phyloP scores from a whole-genome alignment of 2,329 filamentous ascomycete genomes.

The Arachnopeziza araneosa region DNA sequence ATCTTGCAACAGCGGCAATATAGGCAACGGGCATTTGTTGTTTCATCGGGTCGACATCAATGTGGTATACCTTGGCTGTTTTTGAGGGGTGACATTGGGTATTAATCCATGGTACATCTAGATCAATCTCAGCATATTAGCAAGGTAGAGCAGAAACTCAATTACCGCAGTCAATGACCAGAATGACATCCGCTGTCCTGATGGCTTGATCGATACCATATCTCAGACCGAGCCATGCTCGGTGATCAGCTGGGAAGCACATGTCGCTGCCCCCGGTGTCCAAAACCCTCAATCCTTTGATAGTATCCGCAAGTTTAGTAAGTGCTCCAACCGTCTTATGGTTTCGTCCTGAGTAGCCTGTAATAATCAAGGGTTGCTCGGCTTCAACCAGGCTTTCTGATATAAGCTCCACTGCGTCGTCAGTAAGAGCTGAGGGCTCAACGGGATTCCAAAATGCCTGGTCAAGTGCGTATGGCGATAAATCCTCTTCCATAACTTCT shows the following conservation, averaged over 20 bases:
- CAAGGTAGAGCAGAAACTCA: not conserved
- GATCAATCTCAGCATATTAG: not conserved
- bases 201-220: constrained; percentile 72
- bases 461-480: constrained; percentile 53
- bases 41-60: constrained; percentile 62
- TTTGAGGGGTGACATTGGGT: constrained; percentile 57
- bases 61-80: constrained; percentile 53
- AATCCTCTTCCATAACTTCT: constrained; percentile 67
- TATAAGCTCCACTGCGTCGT: constrained; percentile 50
- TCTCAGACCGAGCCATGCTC: constrained; percentile 61
- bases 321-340: constrained; percentile 55
- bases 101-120: constrained; percentile 88
- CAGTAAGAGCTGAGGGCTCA: constrained; percentile 50
- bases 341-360: constrained; percentile 67
- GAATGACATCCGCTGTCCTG: constrained; percentile 71
- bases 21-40: constrained; percentile 68
- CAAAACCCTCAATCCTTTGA: constrained; percentile 65
- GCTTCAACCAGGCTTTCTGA: constrained; percentile 55
- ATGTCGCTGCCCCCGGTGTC: constrained; percentile 73
- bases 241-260: constrained; percentile 71
- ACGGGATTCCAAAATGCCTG: constrained; percentile 57
- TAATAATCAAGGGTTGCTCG: constrained; percentile 62
- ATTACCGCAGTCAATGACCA: constrained; percentile 68
- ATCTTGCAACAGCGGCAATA: constrained; percentile 58
- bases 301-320: constrained; percentile 59